Base-by-base conservation (phyloP, 2,329 filamentous ascomycete species). In the Westerdykella aurantiaca region DNA sequence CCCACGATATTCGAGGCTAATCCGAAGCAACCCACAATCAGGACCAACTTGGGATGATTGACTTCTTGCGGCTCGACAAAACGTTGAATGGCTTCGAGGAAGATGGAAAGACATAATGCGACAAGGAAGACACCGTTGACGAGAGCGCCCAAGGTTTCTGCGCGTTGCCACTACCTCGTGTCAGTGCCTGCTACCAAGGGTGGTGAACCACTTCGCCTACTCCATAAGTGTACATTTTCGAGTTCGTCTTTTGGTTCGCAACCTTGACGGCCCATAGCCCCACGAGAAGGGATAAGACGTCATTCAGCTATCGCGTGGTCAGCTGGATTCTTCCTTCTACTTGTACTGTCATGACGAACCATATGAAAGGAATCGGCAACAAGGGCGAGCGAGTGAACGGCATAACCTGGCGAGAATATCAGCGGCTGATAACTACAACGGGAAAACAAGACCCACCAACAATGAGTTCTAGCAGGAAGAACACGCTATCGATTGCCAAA, bases 291-390 rank as follows among this genome's bases (percentile, higher is more conserved):
- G 93, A 97, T 48, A 98, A 84, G 57, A 98, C 93, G 79, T 98
- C 93, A 74, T 98, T 98, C 48, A 98, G 77, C 86, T 89, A 42
- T 17, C 17, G 7, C 10, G 33, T 34, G 43, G 45, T 56, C 45
- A 56, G 53, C 45, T 44, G 38, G 22, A 22, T 22, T 33, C 31
- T 41, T 35, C 33, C n/a, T 35, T 37, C 13, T 9, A 12, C 16
- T 37, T 5, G 18, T 6, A 9, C 25, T 12, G 12, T 25, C 17
- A 29, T 33, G 34, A 68, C 77, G 57, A 64, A 88, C 86, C 93
- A 98, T 98, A 72, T 98, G 93, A 69, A 98, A 98, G 47, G 93
- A 89, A 73, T 98, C 93, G 42, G 93, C 93, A 63, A 94, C 89
- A 46, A 98, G 79, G 31, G 93, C 93, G 56, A 98, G 79, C 14